A percentile compares a stretch with the other conserved stretches of the same genome.
phyloP scores from a whole-genome alignment of 169 alveolate genomes.

The Plasmodium ovale region DNA sequence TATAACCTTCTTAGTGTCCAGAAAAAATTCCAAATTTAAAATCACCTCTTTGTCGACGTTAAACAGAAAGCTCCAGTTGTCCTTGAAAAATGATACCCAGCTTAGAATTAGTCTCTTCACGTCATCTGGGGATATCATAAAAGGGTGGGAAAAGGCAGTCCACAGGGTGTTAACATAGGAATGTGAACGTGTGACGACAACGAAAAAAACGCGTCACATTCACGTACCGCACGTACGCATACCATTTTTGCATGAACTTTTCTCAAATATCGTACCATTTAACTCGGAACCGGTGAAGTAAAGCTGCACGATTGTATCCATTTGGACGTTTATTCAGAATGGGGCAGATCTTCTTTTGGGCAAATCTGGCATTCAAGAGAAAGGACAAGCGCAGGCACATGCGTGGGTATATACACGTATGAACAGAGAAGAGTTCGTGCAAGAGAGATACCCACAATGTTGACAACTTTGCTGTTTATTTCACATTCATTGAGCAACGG shows the following conservation, averaged over 20 bases:
- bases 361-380: no score
- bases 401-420: no score
- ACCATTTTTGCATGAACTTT: no score
- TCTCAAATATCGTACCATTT: constrained; percentile 16
- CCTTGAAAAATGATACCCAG: constrained; percentile 56
- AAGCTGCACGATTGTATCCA: constrained; percentile 35
- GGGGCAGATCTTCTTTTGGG: no score
- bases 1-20: constrained; percentile 56
- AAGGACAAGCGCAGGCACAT: no score
- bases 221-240: no score
- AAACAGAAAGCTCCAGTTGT: constrained; percentile 43
- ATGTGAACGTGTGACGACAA: not conserved
- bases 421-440: no score
- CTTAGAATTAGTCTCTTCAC: constrained; percentile 45
- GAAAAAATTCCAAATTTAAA: constrained; percentile 54
- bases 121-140: constrained; percentile 3
- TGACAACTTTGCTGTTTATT: no score
- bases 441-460: no score
- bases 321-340: no score
- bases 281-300: constrained; percentile 34
- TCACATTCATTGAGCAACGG: no score
- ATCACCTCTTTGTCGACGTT: constrained; percentile 55
- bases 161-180: no score
- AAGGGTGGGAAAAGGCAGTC: not conserved
- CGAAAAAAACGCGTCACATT: not conserved